phyloP scores from a whole-genome alignment of 2,329 filamentous ascomycete genomes.

The Fusarium neocosmosporiellum region DNA sequence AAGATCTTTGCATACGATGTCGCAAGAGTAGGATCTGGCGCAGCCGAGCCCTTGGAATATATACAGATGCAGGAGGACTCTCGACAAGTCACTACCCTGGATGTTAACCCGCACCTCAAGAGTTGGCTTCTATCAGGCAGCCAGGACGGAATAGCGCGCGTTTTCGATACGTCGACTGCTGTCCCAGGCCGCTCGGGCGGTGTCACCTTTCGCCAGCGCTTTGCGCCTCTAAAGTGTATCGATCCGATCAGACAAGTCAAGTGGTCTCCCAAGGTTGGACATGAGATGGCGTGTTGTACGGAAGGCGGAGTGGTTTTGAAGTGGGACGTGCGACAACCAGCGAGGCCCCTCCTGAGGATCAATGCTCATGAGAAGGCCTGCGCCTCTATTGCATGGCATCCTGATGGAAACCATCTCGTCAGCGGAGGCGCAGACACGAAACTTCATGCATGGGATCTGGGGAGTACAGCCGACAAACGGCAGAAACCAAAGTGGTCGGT shows the following conservation, averaged over 20 bases:
- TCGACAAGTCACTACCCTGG: slow-evolving; percentile 72
- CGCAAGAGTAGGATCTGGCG: slow-evolving; percentile 58
- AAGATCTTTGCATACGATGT: slow-evolving; percentile 75
- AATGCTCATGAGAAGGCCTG: slow-evolving; percentile 71
- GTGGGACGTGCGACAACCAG: slow-evolving; percentile 70
- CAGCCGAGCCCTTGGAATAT: slow-evolving; percentile 61
- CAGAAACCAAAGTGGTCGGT: slow-evolving; percentile 74
- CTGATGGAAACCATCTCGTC: slow-evolving; percentile 73
- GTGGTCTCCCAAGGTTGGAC: slow-evolving; percentile 71
- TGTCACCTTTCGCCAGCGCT: slow-evolving; percentile 62
- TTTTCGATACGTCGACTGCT: slow-evolving; percentile 67
- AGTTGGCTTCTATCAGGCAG: slow-evolving; percentile 71
- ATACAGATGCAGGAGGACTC: slow-evolving; percentile 71
- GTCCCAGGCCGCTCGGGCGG: slow-evolving; percentile 60
- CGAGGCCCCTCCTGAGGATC: slow-evolving; percentile 66
- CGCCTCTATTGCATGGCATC: slow-evolving; percentile 73
- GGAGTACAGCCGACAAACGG: slow-evolving; percentile 68
- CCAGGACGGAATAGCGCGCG: slow-evolving; percentile 71
- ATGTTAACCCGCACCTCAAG: slow-evolving; percentile 69
- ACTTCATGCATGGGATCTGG: slow-evolving; percentile 74
- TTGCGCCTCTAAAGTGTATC: slow-evolving; percentile 53
- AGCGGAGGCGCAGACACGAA: slow-evolving; percentile 72
- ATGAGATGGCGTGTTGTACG: slow-evolving; percentile 72
- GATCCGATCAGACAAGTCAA: slow-evolving; percentile 68
- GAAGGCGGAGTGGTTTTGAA: slow-evolving; percentile 71